phyloP scores from a whole-genome alignment of 177 flowering plant genomes.

The Tripterygium wilfordii region DNA sequence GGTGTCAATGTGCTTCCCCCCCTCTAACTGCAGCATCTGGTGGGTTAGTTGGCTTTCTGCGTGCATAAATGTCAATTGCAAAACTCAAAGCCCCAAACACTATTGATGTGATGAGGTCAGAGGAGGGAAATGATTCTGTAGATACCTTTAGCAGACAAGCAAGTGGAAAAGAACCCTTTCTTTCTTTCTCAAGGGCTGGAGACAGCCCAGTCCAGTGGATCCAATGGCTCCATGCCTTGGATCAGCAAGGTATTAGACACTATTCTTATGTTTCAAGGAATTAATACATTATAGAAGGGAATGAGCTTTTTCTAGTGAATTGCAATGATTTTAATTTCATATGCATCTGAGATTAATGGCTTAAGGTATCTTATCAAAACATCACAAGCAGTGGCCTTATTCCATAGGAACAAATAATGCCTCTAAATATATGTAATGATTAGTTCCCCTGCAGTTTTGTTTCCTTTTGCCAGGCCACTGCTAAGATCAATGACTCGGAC shows the following conservation, averaged over 20 bases:
- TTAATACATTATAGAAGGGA: no score
- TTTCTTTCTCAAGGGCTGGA: constrained; percentile 60
- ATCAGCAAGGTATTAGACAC: constrained; percentile 79
- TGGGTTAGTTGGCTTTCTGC: no score
- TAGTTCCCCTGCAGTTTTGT: constrained; percentile 28
- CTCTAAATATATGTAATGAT: constrained; percentile 24
- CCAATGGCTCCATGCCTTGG: constrained; percentile 71
- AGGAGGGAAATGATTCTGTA: constrained; percentile 62
- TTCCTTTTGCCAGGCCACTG: constrained; percentile 32
- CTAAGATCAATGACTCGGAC: no score
- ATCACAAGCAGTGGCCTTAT: constrained; percentile 16
- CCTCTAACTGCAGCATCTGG: no score
- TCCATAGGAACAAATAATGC: constrained; percentile 22
- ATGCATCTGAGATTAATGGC: constrained; percentile 17
- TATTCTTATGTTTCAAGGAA: no score
- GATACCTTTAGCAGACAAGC: constrained; percentile 67
- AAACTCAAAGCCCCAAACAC: constrained; percentile 31
- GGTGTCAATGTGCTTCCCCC: no score
- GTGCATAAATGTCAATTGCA: constrained; percentile 48
- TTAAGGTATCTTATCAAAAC: constrained; percentile 18
- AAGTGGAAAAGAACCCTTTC: constrained; percentile 64
- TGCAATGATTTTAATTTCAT: no score
- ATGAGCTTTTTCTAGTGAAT: no score
- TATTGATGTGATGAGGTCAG: constrained; percentile 52
- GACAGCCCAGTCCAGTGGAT: constrained; percentile 75